A percentile compares a stretch with the other conserved stretches of the same genome.
phyloP scores from a whole-genome alignment of 495 filamentous ascomycete species.

The Tuber brumale region DNA sequence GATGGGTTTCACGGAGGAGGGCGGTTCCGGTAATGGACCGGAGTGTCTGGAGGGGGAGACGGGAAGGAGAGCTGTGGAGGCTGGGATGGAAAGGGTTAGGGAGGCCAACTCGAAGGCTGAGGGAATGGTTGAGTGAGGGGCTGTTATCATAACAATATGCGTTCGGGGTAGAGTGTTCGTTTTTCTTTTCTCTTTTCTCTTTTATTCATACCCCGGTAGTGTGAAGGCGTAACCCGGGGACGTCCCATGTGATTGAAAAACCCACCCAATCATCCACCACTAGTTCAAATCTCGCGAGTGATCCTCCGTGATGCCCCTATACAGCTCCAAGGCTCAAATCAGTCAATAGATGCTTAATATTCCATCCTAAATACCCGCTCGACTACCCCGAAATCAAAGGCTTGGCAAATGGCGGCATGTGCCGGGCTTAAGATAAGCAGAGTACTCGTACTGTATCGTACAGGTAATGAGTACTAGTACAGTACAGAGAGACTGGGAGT shows the following conservation, averaged over 20 bases:
- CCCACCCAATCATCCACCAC: not conserved
- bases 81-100: conserved; percentile 45
- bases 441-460: not conserved
- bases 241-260: not conserved
- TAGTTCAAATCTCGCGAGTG: not conserved
- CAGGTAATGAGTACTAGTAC: too few species aligned
- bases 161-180: not conserved
- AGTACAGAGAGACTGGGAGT: too few species aligned
- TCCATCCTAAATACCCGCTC: not conserved
- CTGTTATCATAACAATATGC: not conserved
- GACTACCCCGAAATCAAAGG: not conserved
- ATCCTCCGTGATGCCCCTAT: not conserved
- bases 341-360: not conserved
- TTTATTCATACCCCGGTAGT: not conserved
- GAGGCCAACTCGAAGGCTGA: not conserved
- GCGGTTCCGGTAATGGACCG: conserved; percentile 39
- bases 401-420: not conserved
- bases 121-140: not conserved
- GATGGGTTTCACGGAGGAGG: conserved; percentile 42
- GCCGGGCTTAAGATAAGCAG: not conserved
- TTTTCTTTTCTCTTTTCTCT: not conserved
- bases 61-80: conserved; percentile 58
- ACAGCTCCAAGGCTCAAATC: not conserved
- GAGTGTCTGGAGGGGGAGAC: conserved; percentile 66
- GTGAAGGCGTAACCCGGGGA: not conserved